Base-by-base conservation (phyloP, 2,329 filamentous ascomycete genomes). In the Neospermospora avenae region DNA sequence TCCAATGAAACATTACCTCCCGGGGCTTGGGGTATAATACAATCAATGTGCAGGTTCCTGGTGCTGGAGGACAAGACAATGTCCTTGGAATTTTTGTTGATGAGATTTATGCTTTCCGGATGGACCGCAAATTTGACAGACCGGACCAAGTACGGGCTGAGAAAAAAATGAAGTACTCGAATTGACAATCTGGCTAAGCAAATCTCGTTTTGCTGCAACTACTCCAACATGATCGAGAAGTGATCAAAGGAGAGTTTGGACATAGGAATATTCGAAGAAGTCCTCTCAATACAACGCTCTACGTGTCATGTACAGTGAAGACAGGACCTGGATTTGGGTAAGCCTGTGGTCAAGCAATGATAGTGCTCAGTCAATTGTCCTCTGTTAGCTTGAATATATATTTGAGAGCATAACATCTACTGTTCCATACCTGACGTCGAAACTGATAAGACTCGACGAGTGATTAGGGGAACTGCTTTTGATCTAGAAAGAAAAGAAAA, bases 71-170 rank as follows among this genome's bases (percentile, higher is more conserved):
- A 59, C 3, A 55, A 45, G 10, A 49, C 13, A 4, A 20, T 8
- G 39, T 58, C 25, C 34, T 35, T 34, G 1, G 59, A 46, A 18
- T 55, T 44, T 3, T n/a, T 41, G n/a, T 54, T 13, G 5, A 61
- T 35, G 24, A 39, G 22, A n/a, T 58, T 28, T 11, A 62, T 28
- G 11, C 14, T 5, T 13, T 60, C 31, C 37, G 24, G 22, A 51
- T 58, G 39, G 7, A 28, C 25, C 5, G 52, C 44, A 22, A 55
- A 55, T 24, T 53, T 57, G 44, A 64, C 25, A 22, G 59, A 39
- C 16, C 37, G 44, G 25, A 64, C 46, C 13, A 64, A 28, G 39
- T 62, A 62, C 5, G 59, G 59, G 39, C 53, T 60, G 18, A 56
- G 24, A 11, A 62, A 60, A n/a, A 55, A 58, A 46, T 62, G 54